phyloP scores from a whole-genome alignment of 495 filamentous ascomycete genomes.

The Staphylotrichum longicolle region DNA sequence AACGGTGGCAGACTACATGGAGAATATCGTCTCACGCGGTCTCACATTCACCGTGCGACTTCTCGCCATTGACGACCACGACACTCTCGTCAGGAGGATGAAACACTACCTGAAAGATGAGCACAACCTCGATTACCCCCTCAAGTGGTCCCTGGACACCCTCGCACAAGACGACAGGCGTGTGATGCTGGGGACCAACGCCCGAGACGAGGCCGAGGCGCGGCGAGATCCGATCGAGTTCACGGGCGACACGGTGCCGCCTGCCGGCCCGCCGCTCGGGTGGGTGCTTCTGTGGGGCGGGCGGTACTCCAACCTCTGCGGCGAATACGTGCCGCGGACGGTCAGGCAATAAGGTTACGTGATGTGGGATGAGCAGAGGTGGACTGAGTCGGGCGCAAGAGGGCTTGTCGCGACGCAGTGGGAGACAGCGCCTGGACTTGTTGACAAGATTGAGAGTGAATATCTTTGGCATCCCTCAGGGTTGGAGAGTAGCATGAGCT shows the following conservation, averaged over 20 bases:
- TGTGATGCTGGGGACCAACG: neutral
- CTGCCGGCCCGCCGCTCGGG: neutral
- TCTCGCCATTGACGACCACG: neutral
- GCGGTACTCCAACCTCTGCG: neutral
- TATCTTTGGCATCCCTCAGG: conserved; percentile 1
- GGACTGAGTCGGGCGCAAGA: neutral
- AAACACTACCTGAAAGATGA: neutral
- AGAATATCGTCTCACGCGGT: neutral
- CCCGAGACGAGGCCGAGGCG: conserved; percentile 1
- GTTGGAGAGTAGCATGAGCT: neutral
- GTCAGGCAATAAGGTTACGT: neutral
- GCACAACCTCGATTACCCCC: neutral
- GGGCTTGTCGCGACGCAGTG: conserved; percentile 2
- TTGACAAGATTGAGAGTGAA: neutral
- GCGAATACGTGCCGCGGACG: neutral
- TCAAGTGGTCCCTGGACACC: neutral
- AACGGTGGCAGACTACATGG: neutral
- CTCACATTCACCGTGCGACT: neutral
- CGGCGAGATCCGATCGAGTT: neutral
- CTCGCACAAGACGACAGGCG: neutral
- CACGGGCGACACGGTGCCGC: conserved; percentile 1
- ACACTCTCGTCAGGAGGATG: neutral
- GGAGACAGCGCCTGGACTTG: neutral
- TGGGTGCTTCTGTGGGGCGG: conserved; percentile 4
- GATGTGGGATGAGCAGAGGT: conserved; percentile 6